Base-by-base conservation (phyloP, 1,284 basidiomycete genomes). In the Ganoderma leucocontextum region DNA sequence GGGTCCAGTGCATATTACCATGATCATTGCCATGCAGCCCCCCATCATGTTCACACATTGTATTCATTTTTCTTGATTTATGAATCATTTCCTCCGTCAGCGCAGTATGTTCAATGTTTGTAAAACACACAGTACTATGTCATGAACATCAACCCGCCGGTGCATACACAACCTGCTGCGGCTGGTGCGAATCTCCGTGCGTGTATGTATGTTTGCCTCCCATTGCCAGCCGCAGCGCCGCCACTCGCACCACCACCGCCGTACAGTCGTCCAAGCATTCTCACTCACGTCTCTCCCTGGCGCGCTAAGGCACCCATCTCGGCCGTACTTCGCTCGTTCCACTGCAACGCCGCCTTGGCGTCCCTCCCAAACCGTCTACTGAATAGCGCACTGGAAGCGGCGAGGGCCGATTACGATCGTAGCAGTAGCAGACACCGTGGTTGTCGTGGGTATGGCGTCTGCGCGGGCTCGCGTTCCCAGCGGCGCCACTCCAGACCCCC, bases 91-190 rank as follows among this genome's bases (percentile, higher is more conserved):
- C 35, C 33, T 36, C 36, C 35, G 36, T n/a, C 36, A 38, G 58
- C 58, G 57, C 57, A 59, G 57, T 59, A n/a, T 22, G 29, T 60
- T 60, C 58, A 29, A 39, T 41, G 39, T 60, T 60, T 15, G 58
- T 60, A 39, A 60, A 1, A 29, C 12, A 15, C 4, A 41, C 15
- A 19, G 52, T 33, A 15, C 25, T 55, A 55, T 55, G 33, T 33
- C 29, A 39, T 38, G 58, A 39, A 39, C 58, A 41, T 17, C 36
- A 10, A 39, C 35, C 35, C 36, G n/a, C 33, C 35, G 36, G 55
- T 36, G 55, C 55, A 38, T 38, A 38, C 35, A 58, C 55, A 58
- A 36, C 33, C 33, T 38, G 35, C 55, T 58, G 55, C 55, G 55
- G 35, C 33, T n/a, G 38, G 55, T 58, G 55, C 55, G 35, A 58